Evolutionary conservation across 345 rosid species (phyloP).

Genomic region (Iberis pinnata): DNA sequence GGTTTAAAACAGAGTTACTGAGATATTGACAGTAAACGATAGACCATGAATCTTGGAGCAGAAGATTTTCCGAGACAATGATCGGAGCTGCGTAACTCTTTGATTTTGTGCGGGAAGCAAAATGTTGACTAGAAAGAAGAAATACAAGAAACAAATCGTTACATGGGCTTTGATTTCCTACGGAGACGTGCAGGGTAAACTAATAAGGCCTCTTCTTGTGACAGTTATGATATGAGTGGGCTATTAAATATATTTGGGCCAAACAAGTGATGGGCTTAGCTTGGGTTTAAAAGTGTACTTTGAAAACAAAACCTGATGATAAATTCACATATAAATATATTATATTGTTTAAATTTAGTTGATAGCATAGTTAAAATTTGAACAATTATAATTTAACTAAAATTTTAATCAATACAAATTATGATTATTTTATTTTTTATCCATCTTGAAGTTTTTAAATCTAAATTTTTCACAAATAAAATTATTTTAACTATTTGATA

Average conservation of each 20-base stretch:
- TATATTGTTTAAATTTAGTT: too few species aligned
- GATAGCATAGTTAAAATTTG: too few species aligned
- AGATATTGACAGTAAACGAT: constrained; percentile 9
- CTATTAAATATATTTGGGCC: constrained; percentile 15
- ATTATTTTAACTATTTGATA: too few species aligned
- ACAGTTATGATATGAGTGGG: neutral
- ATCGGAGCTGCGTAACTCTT: constrained; percentile 25
- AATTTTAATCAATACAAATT: too few species aligned
- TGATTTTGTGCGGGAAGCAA: constrained; percentile 9
- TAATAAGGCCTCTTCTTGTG: neutral
- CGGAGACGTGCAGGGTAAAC: constrained; percentile 1
- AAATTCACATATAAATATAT: too few species aligned
- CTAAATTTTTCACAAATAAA: too few species aligned
- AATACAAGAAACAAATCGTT: constrained; percentile 23
- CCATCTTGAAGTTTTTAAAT: too few species aligned
- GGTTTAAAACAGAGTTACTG: constrained; percentile 7
- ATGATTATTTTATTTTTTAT: too few species aligned
- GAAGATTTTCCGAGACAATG: constrained; percentile 12
- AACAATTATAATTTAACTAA: too few species aligned
- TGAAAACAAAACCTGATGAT: too few species aligned
- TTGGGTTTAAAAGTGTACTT: neutral
- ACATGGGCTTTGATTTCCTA: neutral
- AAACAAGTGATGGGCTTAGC: constrained; percentile 1
- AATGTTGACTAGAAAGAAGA: constrained; percentile 9
- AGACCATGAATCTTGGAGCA: constrained; percentile 16